phyloP scores from a whole-genome alignment of 192 early-diverging fungal species.

The Pilobolus umbonatus region DNA sequence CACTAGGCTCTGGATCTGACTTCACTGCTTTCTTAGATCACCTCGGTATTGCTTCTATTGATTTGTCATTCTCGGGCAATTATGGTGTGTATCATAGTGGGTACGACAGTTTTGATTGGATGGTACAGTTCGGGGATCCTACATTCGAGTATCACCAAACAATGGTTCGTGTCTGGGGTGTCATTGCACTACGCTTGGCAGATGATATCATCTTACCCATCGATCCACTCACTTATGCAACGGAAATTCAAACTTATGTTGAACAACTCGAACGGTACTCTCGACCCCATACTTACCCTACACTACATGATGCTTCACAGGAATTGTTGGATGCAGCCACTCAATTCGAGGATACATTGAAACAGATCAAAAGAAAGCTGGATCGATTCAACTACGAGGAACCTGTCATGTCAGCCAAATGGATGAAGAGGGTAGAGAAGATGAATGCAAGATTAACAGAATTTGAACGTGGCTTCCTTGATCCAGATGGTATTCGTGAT shows the following conservation, averaged over 20 bases:
- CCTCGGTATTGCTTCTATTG: conserved; percentile 51
- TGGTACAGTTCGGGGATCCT: conserved; percentile 53
- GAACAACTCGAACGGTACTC: conserved; percentile 26
- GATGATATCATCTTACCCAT: conserved; percentile 42
- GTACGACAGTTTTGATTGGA: conserved; percentile 59
- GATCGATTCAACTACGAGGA: neutral
- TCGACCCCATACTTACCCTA: conserved; percentile 9
- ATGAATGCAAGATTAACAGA: conserved; percentile 45
- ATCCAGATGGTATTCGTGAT: conserved; percentile 46
- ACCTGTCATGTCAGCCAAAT: conserved; percentile 10
- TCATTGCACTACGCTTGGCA: conserved; percentile 41
- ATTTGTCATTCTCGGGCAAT: conserved; percentile 46
- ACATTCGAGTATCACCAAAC: conserved; percentile 50
- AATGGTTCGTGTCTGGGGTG: conserved; percentile 42
- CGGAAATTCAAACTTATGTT: conserved; percentile 39
- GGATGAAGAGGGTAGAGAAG: conserved; percentile 17
- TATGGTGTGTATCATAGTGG: conserved; percentile 60
- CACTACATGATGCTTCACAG: conserved; percentile 9
- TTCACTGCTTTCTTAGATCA: conserved; percentile 58
- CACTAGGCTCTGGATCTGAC: conserved; percentile 51
- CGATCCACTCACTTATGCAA: conserved; percentile 42
- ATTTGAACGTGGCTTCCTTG: conserved; percentile 56
- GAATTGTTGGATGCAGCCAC: neutral
- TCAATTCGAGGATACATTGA: conserved; percentile 16
- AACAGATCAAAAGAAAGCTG: conserved; percentile 6